Percentiles rank a stretch among this genome's conserved stretches.
Conservation (phyloP, 2,329 filamentous ascomycete species). For the Trichoderma oligosporum region DNA sequence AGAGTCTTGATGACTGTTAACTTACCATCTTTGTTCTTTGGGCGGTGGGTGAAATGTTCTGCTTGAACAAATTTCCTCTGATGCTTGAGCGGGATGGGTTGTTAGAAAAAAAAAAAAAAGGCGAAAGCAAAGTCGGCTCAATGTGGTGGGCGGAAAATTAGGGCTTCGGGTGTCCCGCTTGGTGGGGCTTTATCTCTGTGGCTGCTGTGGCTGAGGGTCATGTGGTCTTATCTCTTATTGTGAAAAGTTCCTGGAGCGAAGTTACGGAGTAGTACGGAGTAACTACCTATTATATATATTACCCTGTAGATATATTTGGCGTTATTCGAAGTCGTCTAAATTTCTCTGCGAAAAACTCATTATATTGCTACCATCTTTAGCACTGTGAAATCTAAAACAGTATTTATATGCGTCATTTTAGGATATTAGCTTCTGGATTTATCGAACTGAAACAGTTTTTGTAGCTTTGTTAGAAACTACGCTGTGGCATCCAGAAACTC, state of each 20-base stretch:
- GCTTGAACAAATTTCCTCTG: conserved; percentile 35
- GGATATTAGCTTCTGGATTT: not conserved
- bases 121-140: conserved; percentile 30
- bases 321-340: not conserved
- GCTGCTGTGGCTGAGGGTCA: conserved; percentile 3
- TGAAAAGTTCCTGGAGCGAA: not conserved
- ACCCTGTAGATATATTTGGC: not conserved
- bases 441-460: not conserved
- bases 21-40: conserved; percentile 43
- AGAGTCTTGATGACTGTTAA: conserved; percentile 34
- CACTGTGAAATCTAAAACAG: not conserved
- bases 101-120: conserved; percentile 24
- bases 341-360: not conserved
- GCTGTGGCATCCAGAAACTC: not conserved
- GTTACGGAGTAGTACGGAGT: not conserved
- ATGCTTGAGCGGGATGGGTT: conserved; percentile 30
- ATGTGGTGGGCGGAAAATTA: conserved; percentile 37
- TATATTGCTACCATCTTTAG: not conserved
- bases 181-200: not conserved
- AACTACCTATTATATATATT: too few species aligned
- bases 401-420: not conserved
- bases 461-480: too few species aligned
- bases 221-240: conserved; percentile 16
- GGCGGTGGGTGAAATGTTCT: conserved; percentile 34
- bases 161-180: conserved; percentile 30